Percentiles rank a stretch among this genome's conserved stretches.
Evolutionary conservation across 768 basidiomycete species (phyloP).

Genomic region (Podaxis carcinomalis): DNA sequence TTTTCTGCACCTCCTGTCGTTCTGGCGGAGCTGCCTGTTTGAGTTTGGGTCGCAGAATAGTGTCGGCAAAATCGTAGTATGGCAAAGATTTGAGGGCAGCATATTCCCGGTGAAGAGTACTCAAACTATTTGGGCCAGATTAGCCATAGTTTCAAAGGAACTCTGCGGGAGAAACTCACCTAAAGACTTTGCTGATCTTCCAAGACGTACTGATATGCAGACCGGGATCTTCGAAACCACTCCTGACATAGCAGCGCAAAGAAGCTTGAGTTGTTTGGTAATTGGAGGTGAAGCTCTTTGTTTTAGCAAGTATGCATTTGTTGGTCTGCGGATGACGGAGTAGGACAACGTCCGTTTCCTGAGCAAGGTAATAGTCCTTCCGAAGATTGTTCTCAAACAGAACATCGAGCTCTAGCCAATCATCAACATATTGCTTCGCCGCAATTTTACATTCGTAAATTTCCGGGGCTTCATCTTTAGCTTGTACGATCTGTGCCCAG

Average conservation of each 20-base stretch:
- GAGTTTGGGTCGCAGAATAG: slow-evolving; percentile 67
- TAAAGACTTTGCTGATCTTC: slow-evolving; percentile 75
- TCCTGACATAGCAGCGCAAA: slow-evolving; percentile 48
- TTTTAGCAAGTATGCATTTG: slow-evolving; percentile 67
- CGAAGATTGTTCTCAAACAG: slow-evolving; percentile 52
- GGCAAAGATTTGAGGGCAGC: slow-evolving; percentile 78
- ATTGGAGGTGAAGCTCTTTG: slow-evolving; percentile 27
- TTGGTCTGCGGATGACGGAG: slow-evolving; percentile 55
- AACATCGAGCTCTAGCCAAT: slow-evolving; percentile 79
- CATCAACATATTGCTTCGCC: slow-evolving; percentile 69
- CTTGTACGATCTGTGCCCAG: slow-evolving; percentile 82
- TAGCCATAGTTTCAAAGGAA: background rate
- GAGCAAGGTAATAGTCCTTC: slow-evolving; percentile 65
- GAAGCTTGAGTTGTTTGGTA: slow-evolving; percentile 50
- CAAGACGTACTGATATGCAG: slow-evolving; percentile 65
- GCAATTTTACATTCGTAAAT: slow-evolving; percentile 59
- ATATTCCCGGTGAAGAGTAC: slow-evolving; percentile 91
- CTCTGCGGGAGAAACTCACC: slow-evolving; percentile 42
- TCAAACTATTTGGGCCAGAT: slow-evolving; percentile 67
- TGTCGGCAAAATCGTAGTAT: slow-evolving; percentile 73
- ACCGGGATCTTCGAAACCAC: slow-evolving; percentile 47
- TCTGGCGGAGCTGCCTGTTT: slow-evolving; percentile 42
- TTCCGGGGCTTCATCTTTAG: slow-evolving; percentile 62
- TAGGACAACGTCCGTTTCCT: slow-evolving; percentile 83
- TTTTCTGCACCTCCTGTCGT: slow-evolving; percentile 46